These are phyloP conservation scores for Calocera viscosa DNA, from an alignment of 768 basidiomycete species.

Conservation along the genomic window DNA sequence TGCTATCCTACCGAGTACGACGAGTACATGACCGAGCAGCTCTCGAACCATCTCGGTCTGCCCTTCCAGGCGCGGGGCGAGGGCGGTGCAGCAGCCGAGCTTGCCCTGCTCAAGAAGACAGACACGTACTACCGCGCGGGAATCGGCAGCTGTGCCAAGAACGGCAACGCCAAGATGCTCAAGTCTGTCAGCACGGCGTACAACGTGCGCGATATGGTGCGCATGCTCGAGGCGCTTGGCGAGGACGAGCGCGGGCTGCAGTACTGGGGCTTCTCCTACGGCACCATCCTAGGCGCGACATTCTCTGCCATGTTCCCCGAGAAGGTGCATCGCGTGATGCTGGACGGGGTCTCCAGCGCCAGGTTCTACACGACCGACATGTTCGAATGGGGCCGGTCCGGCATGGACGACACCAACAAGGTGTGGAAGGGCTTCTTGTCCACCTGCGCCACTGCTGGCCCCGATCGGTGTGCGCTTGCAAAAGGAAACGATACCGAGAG, in stretches of 20 bases:
- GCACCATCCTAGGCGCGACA: conserved; percentile 18
- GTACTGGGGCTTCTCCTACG: conserved; percentile 22
- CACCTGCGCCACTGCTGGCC: conserved; percentile 13
- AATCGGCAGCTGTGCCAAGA: neutral
- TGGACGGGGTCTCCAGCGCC: conserved; percentile 15
- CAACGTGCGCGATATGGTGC: conserved; percentile 5
- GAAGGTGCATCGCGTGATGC: conserved; percentile 11
- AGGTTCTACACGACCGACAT: neutral
- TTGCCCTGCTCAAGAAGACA: neutral
- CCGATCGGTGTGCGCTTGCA: conserved; percentile 13
- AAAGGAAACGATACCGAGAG: conserved; percentile 2
- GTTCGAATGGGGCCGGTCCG: neutral
- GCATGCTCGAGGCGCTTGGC: conserved; percentile 8
- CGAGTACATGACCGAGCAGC: neutral
- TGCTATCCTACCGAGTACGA: neutral
- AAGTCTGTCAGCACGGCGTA: conserved; percentile 2
- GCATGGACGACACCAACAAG: neutral
- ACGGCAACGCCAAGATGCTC: neutral
- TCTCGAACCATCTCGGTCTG: neutral
- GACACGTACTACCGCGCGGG: neutral
- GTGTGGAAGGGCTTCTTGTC: conserved; percentile 15
- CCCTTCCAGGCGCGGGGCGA: neutral
- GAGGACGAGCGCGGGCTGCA: conserved; percentile 10
- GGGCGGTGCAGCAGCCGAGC: neutral
- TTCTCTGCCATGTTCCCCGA: conserved; percentile 22